Conservation (phyloP, 2,329 filamentous ascomycete species). For the Botrytis paeoniae region DNA sequence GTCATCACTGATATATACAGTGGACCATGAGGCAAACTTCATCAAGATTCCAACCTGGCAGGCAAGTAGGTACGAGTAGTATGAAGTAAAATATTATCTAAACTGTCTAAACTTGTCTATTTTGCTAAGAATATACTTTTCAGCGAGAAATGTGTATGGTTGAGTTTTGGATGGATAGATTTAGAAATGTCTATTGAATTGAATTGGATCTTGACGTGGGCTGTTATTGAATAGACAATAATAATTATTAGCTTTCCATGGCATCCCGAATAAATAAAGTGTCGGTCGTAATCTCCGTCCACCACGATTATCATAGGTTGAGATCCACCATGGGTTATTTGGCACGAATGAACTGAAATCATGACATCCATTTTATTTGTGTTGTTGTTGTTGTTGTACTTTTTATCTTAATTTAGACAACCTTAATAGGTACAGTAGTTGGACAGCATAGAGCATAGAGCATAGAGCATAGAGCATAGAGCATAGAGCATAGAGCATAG, state of each 20-base stretch:
- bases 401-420: neutral
- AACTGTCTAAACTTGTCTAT: neutral
- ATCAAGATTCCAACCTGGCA: too few relatives aligned
- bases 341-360: neutral
- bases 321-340: neutral
- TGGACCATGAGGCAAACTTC: neutral
- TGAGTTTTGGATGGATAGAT: neutral
- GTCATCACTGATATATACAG: neutral
- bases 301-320: neutral
- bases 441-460: neutral
- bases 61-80: neutral
- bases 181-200: constrained; percentile 2
- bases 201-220: neutral
- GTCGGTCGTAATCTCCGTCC: neutral
- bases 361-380: neutral
- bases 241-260: neutral
- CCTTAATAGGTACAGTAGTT: neutral
- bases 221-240: neutral
- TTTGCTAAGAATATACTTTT: neutral
- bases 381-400: neutral
- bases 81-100: neutral
- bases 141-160: neutral
- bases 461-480: neutral
- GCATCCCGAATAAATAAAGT: neutral
- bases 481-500: neutral